A percentile compares a stretch with the other conserved stretches of the same genome.
phyloP scores from a whole-genome alignment of 768 basidiomycete species.

The Boletus huronensis region DNA sequence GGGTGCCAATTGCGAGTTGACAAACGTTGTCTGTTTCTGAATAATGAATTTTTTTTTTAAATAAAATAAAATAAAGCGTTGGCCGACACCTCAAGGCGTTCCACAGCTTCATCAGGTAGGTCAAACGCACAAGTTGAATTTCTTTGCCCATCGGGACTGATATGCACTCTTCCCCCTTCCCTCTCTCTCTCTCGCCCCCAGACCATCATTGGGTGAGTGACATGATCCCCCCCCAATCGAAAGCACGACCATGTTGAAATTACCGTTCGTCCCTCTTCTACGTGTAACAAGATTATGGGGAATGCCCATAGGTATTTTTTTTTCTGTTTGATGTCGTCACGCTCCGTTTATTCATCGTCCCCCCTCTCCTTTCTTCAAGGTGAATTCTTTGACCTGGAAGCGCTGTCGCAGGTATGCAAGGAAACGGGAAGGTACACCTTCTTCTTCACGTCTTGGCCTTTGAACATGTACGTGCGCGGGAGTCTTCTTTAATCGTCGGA shows the following conservation, averaged over 20 bases:
- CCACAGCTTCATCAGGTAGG: slow-evolving; percentile 55
- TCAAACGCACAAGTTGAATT: neutral
- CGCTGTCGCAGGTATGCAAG: slow-evolving; percentile 52
- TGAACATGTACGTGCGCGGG: slow-evolving; percentile 53
- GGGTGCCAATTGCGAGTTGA: neutral
- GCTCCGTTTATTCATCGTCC: neutral
- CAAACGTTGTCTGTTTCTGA: neutral
- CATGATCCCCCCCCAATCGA: too few species aligned
- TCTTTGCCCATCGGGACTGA: neutral
- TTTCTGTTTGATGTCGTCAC: neutral
- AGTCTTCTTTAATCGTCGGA: neutral
- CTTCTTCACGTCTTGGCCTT: slow-evolving; percentile 74
- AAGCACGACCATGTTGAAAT: neutral
- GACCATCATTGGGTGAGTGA: slow-evolving; percentile 58
- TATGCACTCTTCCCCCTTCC: neutral
- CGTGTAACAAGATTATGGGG: slow-evolving; percentile 52
- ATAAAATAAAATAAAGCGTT: slow-evolving; percentile 36
- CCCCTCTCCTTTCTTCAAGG: slow-evolving; percentile 33
- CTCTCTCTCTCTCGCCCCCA: slow-evolving; percentile 13
- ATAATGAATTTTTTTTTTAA: too few species aligned
- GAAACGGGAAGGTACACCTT: slow-evolving; percentile 63
- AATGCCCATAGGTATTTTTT: slow-evolving; percentile 76
- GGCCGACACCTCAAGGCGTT: slow-evolving; percentile 47
- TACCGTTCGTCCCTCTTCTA: too few species aligned
- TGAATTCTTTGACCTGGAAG: slow-evolving; percentile 71